Conservation (phyloP, 768 basidiomycete species). For the Trametes villosa region DNA sequence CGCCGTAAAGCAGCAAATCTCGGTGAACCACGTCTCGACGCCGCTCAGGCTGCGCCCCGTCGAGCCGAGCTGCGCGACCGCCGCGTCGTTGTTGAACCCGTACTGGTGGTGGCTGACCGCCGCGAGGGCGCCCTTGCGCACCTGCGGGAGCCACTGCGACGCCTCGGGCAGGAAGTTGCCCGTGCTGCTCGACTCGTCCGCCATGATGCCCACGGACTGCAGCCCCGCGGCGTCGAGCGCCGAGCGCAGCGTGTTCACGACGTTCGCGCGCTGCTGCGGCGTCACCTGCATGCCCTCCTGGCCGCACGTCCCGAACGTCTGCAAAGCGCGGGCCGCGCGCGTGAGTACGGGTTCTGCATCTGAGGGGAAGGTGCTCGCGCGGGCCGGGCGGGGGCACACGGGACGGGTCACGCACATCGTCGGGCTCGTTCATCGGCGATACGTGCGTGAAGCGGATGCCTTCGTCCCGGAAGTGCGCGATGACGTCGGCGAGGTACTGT, state of each 20-base stretch:
- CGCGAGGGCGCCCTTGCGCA: constrained; percentile 34
- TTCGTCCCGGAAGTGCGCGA: constrained; percentile 42
- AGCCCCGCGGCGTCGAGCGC: constrained; percentile 18
- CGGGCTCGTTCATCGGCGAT: constrained; percentile 45
- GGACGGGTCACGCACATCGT: constrained; percentile 6
- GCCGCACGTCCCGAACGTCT: constrained; percentile 44
- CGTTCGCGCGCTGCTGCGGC: constrained; percentile 46
- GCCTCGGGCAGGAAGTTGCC: constrained; percentile 26
- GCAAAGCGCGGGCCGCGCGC: background rate
- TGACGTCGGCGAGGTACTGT: constrained; percentile 47
- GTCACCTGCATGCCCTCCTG: constrained; percentile 52
- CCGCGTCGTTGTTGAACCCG: constrained; percentile 46
- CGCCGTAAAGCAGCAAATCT: constrained; percentile 32
- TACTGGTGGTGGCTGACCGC: constrained; percentile 51
- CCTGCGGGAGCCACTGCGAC: constrained; percentile 25
- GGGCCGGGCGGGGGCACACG: background rate
- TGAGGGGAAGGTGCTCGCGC: too few species aligned
- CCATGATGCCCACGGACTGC: constrained; percentile 30
- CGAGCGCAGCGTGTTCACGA: constrained; percentile 40
- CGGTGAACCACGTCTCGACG: constrained; percentile 31
- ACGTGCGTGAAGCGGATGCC: constrained; percentile 46
- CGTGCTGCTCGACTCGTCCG: constrained; percentile 44
- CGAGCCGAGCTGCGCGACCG: constrained; percentile 17
- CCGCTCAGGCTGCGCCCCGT: constrained; percentile 25
- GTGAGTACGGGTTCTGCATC: too few species aligned